phyloP scores from a whole-genome alignment of 805 yeast genomes.

The Grigorovia yakushimaensis region DNA sequence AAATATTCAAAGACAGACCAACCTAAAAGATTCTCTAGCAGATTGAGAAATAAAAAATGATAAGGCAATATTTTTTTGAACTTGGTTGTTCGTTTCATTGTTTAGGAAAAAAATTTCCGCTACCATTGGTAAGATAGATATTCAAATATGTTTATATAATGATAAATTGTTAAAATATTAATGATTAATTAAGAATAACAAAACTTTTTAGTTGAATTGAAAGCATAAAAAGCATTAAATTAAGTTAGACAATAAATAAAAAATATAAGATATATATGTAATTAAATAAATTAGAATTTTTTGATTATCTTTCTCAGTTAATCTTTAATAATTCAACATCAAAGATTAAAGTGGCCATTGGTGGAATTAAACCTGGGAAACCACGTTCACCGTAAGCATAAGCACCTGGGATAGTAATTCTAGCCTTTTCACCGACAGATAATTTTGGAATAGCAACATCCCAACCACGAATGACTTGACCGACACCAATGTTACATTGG shows the following conservation, averaged over 20 bases:
- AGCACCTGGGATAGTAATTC: constrained; percentile 83
- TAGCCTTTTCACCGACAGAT: constrained; percentile 87
- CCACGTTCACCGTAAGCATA: constrained; percentile 94
- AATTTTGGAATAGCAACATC: constrained; percentile 89
- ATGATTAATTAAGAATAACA: background rate
- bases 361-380: constrained; percentile 94
- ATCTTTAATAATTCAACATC: constrained; percentile 62
- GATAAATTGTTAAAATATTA: background rate
- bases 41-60: constrained; percentile 16
- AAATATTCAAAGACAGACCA: background rate
- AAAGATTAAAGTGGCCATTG: constrained; percentile 84
- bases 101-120: too few species aligned
- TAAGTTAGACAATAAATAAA: background rate
- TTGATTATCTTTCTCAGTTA: constrained; percentile 21
- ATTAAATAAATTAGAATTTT: background rate
- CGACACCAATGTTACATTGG: constrained; percentile 89
- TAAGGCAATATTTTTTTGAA: too few species aligned
- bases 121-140: background rate
- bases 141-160: too few species aligned
- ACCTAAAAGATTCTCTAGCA: constrained; percentile 22
- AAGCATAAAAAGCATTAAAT: background rate
- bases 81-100: too few species aligned
- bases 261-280: background rate
- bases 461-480: constrained; percentile 96
- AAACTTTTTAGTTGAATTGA: background rate